These are phyloP conservation scores for Blastobotrys aristatus DNA, from an alignment of 1,139 yeast species.

Conservation along the genomic window DNA sequence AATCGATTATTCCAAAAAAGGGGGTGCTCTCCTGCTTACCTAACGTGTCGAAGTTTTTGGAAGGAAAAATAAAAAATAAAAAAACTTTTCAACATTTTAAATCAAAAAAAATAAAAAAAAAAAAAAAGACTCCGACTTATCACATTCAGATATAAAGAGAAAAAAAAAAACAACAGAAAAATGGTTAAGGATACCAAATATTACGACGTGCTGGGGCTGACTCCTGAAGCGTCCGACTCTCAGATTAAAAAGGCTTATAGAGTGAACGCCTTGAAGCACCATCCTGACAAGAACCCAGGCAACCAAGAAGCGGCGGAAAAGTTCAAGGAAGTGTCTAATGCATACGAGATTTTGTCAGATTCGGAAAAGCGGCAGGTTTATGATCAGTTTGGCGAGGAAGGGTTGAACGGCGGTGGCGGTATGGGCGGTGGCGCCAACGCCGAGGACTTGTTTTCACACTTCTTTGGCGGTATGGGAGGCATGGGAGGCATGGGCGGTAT, in stretches of 20 bases:
- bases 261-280: constrained; percentile 85
- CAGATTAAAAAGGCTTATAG: constrained; percentile 96
- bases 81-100: not conserved
- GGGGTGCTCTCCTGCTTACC: not conserved
- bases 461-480: constrained; percentile 70
- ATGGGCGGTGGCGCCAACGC: constrained; percentile 68
- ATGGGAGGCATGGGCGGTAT: constrained; percentile 42
- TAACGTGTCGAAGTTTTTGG: constrained; percentile 12
- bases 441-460: constrained; percentile 88
- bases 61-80: constrained; percentile 9
- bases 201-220: constrained; percentile 74
- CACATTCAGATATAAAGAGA: too few species aligned
- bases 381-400: constrained; percentile 91
- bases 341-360: constrained; percentile 81
- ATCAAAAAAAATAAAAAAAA: constrained; percentile 3
- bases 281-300: constrained; percentile 87
- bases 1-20: too few species aligned
- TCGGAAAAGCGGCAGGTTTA: constrained; percentile 83
- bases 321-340: constrained; percentile 81
- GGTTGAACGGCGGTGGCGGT: constrained; percentile 71
- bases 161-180: not conserved
- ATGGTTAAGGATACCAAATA: constrained; percentile 88
- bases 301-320: constrained; percentile 95
- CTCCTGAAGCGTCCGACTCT: constrained; percentile 69
- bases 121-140: too few species aligned